Evolutionary conservation across 192 early-diverging fungal genomes (phyloP), one percentile per base, ranked within the genome.

Genomic region (Spinellus fusiger): DNA sequence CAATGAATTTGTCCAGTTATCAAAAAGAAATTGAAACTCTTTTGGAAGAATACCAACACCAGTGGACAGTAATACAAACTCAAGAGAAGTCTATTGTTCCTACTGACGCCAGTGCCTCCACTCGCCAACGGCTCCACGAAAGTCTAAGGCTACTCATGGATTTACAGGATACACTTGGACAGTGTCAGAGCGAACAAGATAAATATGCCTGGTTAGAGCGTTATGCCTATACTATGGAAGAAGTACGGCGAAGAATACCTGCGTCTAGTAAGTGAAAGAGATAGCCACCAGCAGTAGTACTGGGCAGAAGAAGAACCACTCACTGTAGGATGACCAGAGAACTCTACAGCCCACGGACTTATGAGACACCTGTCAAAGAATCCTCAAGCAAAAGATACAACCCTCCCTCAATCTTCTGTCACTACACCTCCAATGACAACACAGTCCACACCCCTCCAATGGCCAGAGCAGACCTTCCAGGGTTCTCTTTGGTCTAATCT

Each of bases 91-190:
- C 13, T 44, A 18, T 18, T 44, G 40, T 44, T n/a, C n/a, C n/a
- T 10, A 18, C 13, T 12, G 4, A 44, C 15, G 13, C 40, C 10
- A 49, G 49, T 25, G n/a, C 23, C 34, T 32, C 32, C 26, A 33
- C 48, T 23, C 53, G 46, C 26, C 49, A 33, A 54, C 59, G 55
- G n/a, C 32, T 68, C 28, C 51, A 52, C 32, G 62, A 48, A 13
- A 63, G 58, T 8, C 65, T 71, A 25, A 71, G 61, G 37, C 56
- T 64, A 22, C 34, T 71, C 12, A 57, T 63, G 6, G 28, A 61
- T 25, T 31, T 71, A 27, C 69, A 71, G 56, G 69, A 71, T 33
- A 47, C 22, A 40, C 26, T 61, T 4, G 61, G 65, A 29, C 62
- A 71, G 32, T 32, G 47, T 34, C 46, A 27, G 2, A 32, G 13